phyloP scores from a whole-genome alignment of 1,139 yeast species.

The Yamadazyma siamensis region DNA sequence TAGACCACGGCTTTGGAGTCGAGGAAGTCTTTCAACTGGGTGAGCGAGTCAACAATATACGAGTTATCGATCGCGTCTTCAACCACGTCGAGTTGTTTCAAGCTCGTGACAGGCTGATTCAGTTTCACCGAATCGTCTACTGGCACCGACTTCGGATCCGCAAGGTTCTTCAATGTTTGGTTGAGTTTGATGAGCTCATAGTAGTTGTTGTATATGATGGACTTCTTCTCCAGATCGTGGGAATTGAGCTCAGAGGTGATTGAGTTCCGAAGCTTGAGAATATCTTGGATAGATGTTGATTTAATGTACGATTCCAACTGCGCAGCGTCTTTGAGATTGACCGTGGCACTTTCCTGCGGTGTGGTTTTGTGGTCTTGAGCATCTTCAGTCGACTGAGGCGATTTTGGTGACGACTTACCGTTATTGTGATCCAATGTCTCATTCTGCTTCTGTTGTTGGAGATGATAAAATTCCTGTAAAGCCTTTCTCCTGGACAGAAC shows the following conservation, averaged over 20 bases:
- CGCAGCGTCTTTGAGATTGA: conserved; percentile 20
- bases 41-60: conserved; percentile 25
- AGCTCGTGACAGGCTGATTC: conserved; percentile 7
- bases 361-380: too few relatives aligned
- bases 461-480: conserved; percentile 41
- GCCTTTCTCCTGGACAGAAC: conserved; percentile 43
- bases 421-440: too few relatives aligned
- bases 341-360: conserved; percentile 1
- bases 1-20: conserved; percentile 21
- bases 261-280: conserved; percentile 33
- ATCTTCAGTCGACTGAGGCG: too few relatives aligned
- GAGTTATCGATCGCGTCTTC: conserved; percentile 12
- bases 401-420: too few relatives aligned
- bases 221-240: conserved; percentile 42
- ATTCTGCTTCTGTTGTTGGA: conserved; percentile 18
- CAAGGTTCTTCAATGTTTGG: conserved; percentile 30
- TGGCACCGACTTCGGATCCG: conserved; percentile 17
- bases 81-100: conserved; percentile 3
- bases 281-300: conserved; percentile 30
- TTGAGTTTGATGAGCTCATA: conserved; percentile 43
- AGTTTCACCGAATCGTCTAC: too few relatives aligned
- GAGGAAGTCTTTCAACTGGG: conserved; percentile 26
- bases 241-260: conserved; percentile 31
- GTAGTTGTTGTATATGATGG: conserved; percentile 47
- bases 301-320: conserved; percentile 32